Percentiles rank a stretch among this genome's conserved stretches.
These are phyloP conservation scores for Fomitiporia mediterranea DNA, from an alignment of 1,284 basidiomycete species.

Conservation along the genomic window DNA sequence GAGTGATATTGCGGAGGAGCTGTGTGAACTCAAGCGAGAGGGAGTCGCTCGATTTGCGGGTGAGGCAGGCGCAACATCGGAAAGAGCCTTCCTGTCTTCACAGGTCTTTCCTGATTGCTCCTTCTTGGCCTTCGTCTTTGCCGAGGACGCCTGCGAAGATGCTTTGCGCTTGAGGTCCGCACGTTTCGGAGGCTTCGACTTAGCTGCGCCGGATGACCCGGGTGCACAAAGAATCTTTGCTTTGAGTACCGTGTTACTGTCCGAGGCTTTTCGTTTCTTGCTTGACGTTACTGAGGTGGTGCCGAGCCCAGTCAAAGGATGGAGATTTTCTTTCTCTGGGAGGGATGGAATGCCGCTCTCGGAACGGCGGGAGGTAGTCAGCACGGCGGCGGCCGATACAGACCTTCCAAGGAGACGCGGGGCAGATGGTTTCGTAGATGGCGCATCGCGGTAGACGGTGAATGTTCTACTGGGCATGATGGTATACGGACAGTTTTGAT, in stretches of 20 bases:
- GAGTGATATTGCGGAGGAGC: conserved; percentile 1
- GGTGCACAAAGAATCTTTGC: conserved; percentile 23
- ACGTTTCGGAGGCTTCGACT: conserved; percentile 16
- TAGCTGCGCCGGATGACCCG: conserved; percentile 1
- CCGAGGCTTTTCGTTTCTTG: conserved; percentile 57
- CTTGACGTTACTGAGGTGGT: conserved; percentile 34
- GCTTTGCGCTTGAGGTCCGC: conserved; percentile 14
- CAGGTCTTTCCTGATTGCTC: conserved; percentile 9
- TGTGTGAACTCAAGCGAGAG: conserved; percentile 4
- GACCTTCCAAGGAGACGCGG: conserved; percentile 9
- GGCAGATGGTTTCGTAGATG: conserved; percentile 25
- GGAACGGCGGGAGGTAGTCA: conserved; percentile 8
- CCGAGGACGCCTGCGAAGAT: background rate
- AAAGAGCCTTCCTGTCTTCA: background rate
- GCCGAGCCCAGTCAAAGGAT: conserved; percentile 65
- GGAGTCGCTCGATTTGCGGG: background rate
- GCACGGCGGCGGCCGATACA: background rate
- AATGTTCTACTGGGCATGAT: conserved; percentile 54
- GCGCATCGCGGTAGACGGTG: conserved; percentile 60
- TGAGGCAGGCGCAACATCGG: background rate
- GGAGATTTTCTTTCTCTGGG: conserved; percentile 69
- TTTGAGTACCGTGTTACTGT: conserved; percentile 28
- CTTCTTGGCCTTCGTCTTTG: conserved; percentile 13
- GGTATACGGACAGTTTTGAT: too few relatives aligned
- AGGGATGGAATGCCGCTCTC: conserved; percentile 27